Base-by-base conservation (phyloP, 768 basidiomycete genomes). In the Dendrothele bispora region DNA sequence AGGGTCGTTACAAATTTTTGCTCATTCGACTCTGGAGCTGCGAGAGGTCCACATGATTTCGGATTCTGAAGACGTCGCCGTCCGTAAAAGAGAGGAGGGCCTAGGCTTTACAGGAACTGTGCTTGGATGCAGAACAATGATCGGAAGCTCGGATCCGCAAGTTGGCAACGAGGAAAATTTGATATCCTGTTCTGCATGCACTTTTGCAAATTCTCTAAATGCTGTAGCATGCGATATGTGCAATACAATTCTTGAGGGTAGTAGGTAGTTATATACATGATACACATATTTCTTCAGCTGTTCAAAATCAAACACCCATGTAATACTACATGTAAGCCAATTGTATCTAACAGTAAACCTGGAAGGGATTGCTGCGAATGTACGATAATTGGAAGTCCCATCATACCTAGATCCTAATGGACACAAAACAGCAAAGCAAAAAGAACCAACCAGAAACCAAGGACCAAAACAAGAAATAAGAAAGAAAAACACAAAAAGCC, bases 71-170 rank as follows among this genome's bases (percentile, higher is more conserved):
- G 76, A 69, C 7, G 69, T 71, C 28, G 62, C 24, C 57, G 55
- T 34, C 73, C 71, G 58, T 72, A 70, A 56, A 69, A 70, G 73
- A 48, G 74, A 78, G 39, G 86, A 88, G 65, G 83, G 77, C 11
- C 73, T 71, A 53, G 89, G 84, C 3, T 91, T 91, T 61, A 77
- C 77, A 43, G 88, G 89, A 21, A 91, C 89, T 20, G 61, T 90
- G 36, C 73, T 91, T 26, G 79, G 79, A 37, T 71, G 77, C 34
- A 28, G 24, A n/a, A n/a, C n/a, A n/a, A n/a, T n/a, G n/a, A n/a
- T n/a, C n/a, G n/a, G n/a, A n/a, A n/a, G n/a, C n/a, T n/a, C n/a
- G n/a, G n/a, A n/a, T n/a, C n/a, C n/a, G n/a, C n/a, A n/a, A n/a
- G n/a, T n/a, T n/a, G n/a, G n/a, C n/a, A n/a, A n/a, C n/a, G n/a